A percentile compares a stretch with the other conserved stretches of the same genome.
Evolutionary conservation across 2,329 filamentous ascomycete species (phyloP).

Genomic region (Blastomyces parvus): DNA sequence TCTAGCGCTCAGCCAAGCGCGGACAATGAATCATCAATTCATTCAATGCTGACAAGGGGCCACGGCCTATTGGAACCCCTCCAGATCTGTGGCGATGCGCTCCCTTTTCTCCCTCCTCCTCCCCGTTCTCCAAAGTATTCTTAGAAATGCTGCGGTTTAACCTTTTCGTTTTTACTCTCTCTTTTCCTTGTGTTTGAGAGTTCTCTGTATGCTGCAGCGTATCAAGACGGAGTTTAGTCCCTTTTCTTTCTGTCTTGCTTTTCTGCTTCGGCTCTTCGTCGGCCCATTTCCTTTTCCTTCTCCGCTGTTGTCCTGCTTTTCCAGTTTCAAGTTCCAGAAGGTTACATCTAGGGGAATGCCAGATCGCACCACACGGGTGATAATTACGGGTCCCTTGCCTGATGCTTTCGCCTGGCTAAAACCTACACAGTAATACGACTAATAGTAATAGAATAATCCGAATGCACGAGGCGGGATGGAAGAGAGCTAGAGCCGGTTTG

Average conservation of each 20-base stretch:
- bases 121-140: too few species aligned
- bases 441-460: not conserved
- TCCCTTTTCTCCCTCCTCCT: too few species aligned
- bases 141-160: too few species aligned
- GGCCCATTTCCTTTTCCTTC: too few species aligned
- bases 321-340: not conserved
- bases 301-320: not conserved
- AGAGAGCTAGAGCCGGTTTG: not conserved
- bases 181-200: not conserved
- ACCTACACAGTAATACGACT: too few species aligned
- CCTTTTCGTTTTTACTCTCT: not conserved
- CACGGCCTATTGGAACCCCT: too few species aligned
- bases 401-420: not conserved
- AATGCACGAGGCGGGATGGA: not conserved
- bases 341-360: not conserved
- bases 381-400: not conserved
- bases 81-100: too few species aligned
- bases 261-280: not conserved
- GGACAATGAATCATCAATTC: constrained; percentile 1
- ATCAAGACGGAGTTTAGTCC: not conserved
- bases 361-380: not conserved
- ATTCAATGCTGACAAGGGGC: not conserved
- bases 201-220: not conserved
- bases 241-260: not conserved
- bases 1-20: not conserved